Evolutionary conservation across 1,139 yeast species (phyloP).

Genomic region (Yamadazyma taylorii): DNA sequence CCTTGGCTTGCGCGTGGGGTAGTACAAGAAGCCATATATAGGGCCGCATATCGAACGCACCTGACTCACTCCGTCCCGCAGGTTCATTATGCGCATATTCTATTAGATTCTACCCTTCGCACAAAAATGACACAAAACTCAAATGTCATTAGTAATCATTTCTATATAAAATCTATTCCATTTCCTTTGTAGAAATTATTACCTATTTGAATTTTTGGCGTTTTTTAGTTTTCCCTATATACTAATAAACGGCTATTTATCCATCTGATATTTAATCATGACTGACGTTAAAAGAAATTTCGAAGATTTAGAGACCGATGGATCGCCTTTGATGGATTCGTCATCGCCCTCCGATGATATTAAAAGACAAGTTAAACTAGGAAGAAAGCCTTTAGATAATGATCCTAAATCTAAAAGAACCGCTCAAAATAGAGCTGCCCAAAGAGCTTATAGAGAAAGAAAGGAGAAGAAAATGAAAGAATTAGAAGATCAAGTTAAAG

Average conservation of each 20-base stretch:
- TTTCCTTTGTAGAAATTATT: not conserved
- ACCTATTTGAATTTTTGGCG: too few relatives aligned
- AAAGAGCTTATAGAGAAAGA: slow-evolving; percentile 92
- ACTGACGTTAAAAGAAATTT: slow-evolving; percentile 38
- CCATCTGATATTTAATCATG: slow-evolving; percentile 15
- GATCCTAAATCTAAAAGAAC: slow-evolving; percentile 87
- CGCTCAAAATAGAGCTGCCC: slow-evolving; percentile 97
- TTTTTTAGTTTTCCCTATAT: too few relatives aligned
- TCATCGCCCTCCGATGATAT: slow-evolving; percentile 23
- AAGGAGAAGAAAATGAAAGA: slow-evolving; percentile 87
- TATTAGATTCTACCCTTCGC: not conserved
- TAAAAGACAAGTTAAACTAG: slow-evolving; percentile 46
- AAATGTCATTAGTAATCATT: slow-evolving; percentile 1
- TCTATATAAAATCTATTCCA: not conserved
- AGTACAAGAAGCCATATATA: too few relatives aligned
- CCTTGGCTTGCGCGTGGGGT: too few relatives aligned
- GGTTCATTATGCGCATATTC: not conserved
- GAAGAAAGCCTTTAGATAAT: slow-evolving; percentile 71
- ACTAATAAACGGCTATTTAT: not conserved
- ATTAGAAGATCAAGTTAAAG: slow-evolving; percentile 72
- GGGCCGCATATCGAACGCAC: too few relatives aligned
- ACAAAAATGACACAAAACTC: not conserved
- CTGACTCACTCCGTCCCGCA: too few relatives aligned
- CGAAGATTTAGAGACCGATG: slow-evolving; percentile 23
- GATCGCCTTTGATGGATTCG: slow-evolving; percentile 16